Evolutionary conservation across 495 filamentous ascomycete genomes (phyloP), one percentile per base, ranked within the genome.

Genomic region (Jackrogersella multiformis): DNA sequence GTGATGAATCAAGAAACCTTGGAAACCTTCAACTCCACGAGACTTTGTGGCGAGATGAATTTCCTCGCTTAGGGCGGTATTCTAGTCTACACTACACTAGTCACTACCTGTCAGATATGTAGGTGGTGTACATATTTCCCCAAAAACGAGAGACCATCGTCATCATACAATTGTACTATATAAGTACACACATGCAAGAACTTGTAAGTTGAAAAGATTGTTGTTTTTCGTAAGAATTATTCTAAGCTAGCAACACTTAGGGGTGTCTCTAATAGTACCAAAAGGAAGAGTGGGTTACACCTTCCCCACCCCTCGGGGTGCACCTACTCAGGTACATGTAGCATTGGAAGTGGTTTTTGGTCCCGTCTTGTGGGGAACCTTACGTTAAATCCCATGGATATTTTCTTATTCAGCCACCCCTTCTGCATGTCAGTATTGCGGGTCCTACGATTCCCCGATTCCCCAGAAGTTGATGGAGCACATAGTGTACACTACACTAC

Each of bases 41-140:
- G 55, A 21, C 46, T 62, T 48, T 32, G 44, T 38, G 24, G 13
- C 5, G 34, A 45, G 51, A 55, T 23, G 18, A 64, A 60, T 44
- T 57, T 38, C 52, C 4, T 69, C 66, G 66, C 66, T 69, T 61
- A 65, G 12, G 35, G 61, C 61, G 67, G 59, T 23, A 36, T 23
- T 28, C 30, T 53, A 5, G 23, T 7, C 49, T 10, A n/a, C n/a
- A n/a, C n/a, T n/a, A n/a, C n/a, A n/a, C n/a, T n/a, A n/a, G n/a
- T n/a, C n/a, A n/a, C n/a, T n/a, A n/a, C n/a, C n/a, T n/a, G n/a
- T n/a, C n/a, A n/a, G n/a, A n/a, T n/a, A n/a, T n/a, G n/a, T n/a
- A n/a, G n/a, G n/a, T n/a, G n/a, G n/a, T n/a, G n/a, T n/a, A n/a
- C n/a, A n/a, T n/a, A n/a, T n/a, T n/a, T n/a, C n/a, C n/a, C n/a